These are phyloP conservation scores for Nicotiana attenuata DNA, from an alignment of 257 asterid species.

Conservation along the genomic window DNA sequence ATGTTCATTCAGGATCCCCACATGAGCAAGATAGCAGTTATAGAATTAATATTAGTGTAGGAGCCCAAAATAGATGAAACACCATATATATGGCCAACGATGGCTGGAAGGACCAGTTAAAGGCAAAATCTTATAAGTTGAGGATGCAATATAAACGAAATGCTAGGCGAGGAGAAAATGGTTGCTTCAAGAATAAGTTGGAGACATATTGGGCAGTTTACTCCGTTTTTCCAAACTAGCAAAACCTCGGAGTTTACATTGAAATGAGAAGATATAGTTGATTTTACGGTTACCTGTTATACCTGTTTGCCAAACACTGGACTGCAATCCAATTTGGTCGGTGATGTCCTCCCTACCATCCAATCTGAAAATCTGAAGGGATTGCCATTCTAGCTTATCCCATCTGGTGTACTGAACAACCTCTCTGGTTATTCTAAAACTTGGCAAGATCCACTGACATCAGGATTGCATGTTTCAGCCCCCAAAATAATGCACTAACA, in stretches of 20 bases:
- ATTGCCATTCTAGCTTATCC: neutral
- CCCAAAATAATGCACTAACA: neutral
- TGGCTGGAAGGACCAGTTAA: neutral
- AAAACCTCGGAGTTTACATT: neutral
- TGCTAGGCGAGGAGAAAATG: neutral
- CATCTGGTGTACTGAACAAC: neutral
- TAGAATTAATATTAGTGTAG: neutral
- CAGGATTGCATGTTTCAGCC: neutral
- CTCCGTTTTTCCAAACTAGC: neutral
- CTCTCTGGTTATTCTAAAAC: neutral
- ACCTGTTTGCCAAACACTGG: neutral
- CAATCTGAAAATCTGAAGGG: neutral
- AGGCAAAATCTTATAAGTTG: neutral
- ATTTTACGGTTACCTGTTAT: neutral
- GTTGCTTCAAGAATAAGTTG: neutral
- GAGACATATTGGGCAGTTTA: neutral
- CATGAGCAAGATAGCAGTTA: neutral
- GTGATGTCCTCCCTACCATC: neutral
- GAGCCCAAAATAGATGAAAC: neutral
- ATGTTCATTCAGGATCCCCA: neutral
- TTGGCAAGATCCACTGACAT: neutral
- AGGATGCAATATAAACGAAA: neutral
- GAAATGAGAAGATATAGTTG: neutral
- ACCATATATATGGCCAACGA: neutral
- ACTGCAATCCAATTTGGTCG: neutral